Conservation (phyloP, 2,329 filamentous ascomycete species). For the Claviceps quebecensis region DNA sequence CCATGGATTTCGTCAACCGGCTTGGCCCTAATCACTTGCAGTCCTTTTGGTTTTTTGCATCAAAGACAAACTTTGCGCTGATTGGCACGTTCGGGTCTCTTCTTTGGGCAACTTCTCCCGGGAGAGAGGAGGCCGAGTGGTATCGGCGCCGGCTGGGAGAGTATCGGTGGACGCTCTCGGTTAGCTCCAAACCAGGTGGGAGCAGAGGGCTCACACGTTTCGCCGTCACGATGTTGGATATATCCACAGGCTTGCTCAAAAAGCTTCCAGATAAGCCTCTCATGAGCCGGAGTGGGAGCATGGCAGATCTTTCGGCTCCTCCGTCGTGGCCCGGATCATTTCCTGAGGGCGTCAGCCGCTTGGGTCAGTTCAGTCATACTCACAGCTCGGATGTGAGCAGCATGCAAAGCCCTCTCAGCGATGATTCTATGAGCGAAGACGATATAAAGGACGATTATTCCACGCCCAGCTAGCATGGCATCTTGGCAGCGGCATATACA, state of each 20-base stretch:
- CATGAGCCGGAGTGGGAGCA: constrained; percentile 41
- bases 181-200: constrained; percentile 60
- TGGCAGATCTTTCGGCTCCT: constrained; percentile 29
- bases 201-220: constrained; percentile 48
- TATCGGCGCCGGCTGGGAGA: constrained; percentile 75
- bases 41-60: constrained; percentile 88
- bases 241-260: constrained; percentile 53
- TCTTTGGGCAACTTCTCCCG: constrained; percentile 78
- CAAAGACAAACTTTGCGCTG: constrained; percentile 81
- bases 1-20: constrained; percentile 95
- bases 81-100: constrained; percentile 89
- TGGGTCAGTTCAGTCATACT: constrained; percentile 29
- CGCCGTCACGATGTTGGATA: constrained; percentile 66
- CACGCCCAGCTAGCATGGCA: constrained; percentile 10
- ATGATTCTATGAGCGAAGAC: constrained; percentile 40
- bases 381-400: constrained; percentile 34
- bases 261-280: constrained; percentile 58
- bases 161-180: constrained; percentile 86
- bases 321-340: constrained; percentile 13
- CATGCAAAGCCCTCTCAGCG: constrained; percentile 35
- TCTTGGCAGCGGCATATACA: too few species aligned
- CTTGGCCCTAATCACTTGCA: constrained; percentile 73
- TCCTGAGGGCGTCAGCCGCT: constrained; percentile 19
- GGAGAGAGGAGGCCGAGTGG: constrained; percentile 80
- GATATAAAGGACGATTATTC: constrained; percentile 29